A percentile compares a stretch with the other conserved stretches of the same genome.
Conservation (phyloP, 306 rosid species). For the Vachellia pachyceras region DNA sequence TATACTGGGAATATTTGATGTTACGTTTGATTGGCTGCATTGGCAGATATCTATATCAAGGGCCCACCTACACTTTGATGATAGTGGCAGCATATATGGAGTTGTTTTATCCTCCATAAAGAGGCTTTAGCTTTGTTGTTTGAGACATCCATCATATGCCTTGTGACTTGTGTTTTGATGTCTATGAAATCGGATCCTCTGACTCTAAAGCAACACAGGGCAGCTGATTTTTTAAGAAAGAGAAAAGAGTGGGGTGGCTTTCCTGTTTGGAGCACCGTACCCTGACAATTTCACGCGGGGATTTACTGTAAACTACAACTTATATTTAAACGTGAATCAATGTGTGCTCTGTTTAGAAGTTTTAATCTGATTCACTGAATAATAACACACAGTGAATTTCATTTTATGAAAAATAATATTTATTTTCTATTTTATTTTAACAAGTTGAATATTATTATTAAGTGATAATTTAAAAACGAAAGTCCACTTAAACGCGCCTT, state of each 20-base stretch:
- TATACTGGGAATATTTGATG: not conserved
- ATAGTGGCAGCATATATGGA: not conserved
- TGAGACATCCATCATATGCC: not conserved
- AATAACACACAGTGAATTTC: not conserved
- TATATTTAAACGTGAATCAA: not conserved
- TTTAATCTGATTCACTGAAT: not conserved
- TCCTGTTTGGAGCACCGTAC: not conserved
- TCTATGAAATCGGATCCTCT: not conserved
- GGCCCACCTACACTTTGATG: conserved; percentile 8
- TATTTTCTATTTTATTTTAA: not conserved
- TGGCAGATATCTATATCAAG: not conserved
- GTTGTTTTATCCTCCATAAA: conserved; percentile 5
- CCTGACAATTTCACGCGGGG: not conserved
- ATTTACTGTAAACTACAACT: not conserved
- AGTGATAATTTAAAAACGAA: no score
- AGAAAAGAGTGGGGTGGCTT: not conserved
- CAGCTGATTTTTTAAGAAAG: not conserved
- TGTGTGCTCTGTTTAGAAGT: not conserved
- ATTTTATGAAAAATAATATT: not conserved
- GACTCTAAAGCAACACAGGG: not conserved
- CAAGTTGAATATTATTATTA: not conserved
- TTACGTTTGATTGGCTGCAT: not conserved
- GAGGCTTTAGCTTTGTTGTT: no score
- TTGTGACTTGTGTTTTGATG: not conserved
- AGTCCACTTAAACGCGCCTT: no score